Conservation (phyloP, 192 early-diverging fungal genomes). For the Haplosporangium gracile region DNA sequence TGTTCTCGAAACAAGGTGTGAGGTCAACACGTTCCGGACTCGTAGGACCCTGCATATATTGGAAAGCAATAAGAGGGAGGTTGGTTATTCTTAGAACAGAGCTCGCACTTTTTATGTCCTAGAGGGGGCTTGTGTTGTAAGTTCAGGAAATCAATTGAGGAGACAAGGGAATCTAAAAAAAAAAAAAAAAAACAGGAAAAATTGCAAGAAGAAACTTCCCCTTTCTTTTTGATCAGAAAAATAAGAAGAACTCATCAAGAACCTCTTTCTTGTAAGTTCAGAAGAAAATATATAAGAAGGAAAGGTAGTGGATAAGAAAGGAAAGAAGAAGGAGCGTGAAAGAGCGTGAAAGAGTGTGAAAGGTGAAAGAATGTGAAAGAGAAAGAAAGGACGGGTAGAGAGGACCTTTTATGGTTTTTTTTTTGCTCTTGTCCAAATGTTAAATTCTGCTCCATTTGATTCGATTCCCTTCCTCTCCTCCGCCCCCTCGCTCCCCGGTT, state of each 20-base stretch:
- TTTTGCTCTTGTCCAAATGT: background rate
- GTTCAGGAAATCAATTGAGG: too few species aligned
- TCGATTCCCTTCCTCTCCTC: background rate
- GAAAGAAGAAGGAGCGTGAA: background rate
- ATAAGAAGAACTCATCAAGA: slow-evolving; percentile 11
- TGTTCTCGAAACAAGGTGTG: slow-evolving; percentile 31
- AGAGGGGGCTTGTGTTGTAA: too few species aligned
- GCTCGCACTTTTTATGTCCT: too few species aligned
- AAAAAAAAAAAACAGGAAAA: too few species aligned
- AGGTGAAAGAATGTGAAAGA: background rate
- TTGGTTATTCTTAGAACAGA: too few species aligned
- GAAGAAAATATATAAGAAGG: background rate
- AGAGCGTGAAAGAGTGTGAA: too few species aligned
- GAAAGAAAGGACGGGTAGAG: background rate
- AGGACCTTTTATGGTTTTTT: background rate
- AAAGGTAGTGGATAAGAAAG: background rate
- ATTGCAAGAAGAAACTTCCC: background rate
- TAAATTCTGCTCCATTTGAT: background rate
- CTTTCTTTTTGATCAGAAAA: slow-evolving; percentile 1
- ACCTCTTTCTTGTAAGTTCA: background rate
- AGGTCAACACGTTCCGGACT: slow-evolving; percentile 12
- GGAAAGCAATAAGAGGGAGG: background rate
- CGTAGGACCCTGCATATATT: slow-evolving; percentile 26
- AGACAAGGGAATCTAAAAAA: too few species aligned
- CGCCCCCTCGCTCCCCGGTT: background rate